Conservation (phyloP, 495 filamentous ascomycete genomes). For the Lophium mytilinum region DNA sequence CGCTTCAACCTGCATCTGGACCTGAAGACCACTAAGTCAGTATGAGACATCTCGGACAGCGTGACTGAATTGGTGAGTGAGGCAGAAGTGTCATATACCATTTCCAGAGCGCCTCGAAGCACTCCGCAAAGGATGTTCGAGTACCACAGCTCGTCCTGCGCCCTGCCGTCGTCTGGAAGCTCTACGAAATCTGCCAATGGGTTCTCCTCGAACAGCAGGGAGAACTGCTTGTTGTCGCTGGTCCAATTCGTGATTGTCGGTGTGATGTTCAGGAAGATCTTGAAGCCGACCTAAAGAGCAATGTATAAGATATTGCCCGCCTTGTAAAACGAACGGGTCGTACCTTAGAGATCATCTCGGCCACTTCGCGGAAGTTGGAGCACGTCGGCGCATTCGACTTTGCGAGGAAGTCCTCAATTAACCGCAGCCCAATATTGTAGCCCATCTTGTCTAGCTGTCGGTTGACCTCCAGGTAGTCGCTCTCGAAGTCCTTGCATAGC, state of each 20-base stretch:
- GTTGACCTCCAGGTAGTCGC: slow-evolving; percentile 89
- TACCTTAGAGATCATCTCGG: slow-evolving; percentile 94
- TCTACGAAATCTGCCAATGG: slow-evolving; percentile 96
- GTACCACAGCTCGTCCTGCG: slow-evolving; percentile 97
- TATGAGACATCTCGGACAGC: slow-evolving; percentile 85
- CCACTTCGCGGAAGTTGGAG: slow-evolving; percentile 87
- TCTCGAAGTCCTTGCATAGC: slow-evolving; percentile 89
- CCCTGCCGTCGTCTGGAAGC: slow-evolving; percentile 87
- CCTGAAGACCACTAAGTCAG: slow-evolving; percentile 36
- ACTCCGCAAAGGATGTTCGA: slow-evolving; percentile 96
- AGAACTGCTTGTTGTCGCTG: slow-evolving; percentile 91
- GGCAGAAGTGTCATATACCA: slow-evolving; percentile 62
- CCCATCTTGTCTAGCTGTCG: slow-evolving; percentile 98
- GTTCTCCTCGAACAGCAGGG: slow-evolving; percentile 92
- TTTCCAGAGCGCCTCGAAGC: slow-evolving; percentile 82
- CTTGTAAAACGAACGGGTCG: not conserved
- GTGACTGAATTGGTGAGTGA: slow-evolving; percentile 97
- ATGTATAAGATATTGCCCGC: not conserved
- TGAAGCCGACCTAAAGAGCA: slow-evolving; percentile 77
- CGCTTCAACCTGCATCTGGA: slow-evolving; percentile 98
- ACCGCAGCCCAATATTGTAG: slow-evolving; percentile 91
- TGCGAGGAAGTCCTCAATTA: slow-evolving; percentile 96
- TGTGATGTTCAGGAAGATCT: slow-evolving; percentile 98
- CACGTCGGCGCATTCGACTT: slow-evolving; percentile 86
- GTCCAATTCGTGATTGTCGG: slow-evolving; percentile 93